A percentile compares a stretch with the other conserved stretches of the same genome.
phyloP scores from a whole-genome alignment of 164 flowering plant species.

The Santalum album region DNA sequence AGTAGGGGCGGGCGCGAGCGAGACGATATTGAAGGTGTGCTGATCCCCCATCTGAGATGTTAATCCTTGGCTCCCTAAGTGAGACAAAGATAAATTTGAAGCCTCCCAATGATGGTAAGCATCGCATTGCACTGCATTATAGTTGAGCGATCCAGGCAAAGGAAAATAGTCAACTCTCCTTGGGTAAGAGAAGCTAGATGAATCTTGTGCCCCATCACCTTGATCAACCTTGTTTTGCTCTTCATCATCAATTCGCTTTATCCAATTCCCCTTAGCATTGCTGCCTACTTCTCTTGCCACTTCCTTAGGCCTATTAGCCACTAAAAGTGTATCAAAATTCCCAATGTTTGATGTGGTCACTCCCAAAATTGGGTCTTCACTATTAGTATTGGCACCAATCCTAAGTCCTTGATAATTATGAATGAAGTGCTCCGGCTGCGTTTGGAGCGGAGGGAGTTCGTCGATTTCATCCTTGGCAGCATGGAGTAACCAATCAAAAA shows the following conservation, averaged over 20 bases:
- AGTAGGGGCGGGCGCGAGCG: too few species aligned
- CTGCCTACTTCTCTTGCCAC: too few species aligned
- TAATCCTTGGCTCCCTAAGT: background rate
- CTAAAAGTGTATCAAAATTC: too few species aligned
- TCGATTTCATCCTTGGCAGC: background rate
- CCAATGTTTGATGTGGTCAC: too few species aligned
- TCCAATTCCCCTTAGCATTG: too few species aligned
- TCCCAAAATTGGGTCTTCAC: too few species aligned
- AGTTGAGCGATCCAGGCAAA: background rate
- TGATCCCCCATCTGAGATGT: background rate
- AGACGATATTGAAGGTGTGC: background rate
- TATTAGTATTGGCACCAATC: too few species aligned
- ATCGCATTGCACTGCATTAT: background rate
- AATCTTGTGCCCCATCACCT: too few species aligned
- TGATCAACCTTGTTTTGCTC: too few species aligned
- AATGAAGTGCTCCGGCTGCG: background rate
- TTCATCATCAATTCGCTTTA: too few species aligned
- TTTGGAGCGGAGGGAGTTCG: background rate
- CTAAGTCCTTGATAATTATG: too few species aligned
- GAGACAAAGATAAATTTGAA: background rate
- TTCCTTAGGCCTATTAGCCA: too few species aligned
- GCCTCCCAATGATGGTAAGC: background rate
- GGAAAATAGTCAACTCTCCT: background rate
- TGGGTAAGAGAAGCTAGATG: background rate
- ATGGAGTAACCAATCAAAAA: constrained; percentile 3